A percentile compares a stretch with the other conserved stretches of the same genome.
Conservation (phyloP, 805 yeast genomes). For the Pichia pseudocactophila region DNA sequence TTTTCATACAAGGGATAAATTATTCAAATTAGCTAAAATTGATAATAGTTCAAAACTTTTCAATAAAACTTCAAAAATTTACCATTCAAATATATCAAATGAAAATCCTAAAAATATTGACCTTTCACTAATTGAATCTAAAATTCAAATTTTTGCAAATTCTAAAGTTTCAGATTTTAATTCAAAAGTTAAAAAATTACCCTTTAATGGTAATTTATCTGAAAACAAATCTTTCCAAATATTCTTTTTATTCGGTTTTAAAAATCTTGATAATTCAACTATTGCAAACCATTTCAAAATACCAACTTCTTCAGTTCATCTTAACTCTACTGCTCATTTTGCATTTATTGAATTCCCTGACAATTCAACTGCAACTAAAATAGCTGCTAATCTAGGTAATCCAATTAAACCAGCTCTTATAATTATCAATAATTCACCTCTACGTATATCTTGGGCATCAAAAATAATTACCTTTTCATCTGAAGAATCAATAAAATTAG, state of each 20-base stretch:
- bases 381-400: constrained; percentile 20
- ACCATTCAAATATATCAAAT: constrained; percentile 46
- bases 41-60: constrained; percentile 40
- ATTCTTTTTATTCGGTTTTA: constrained; percentile 70
- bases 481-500: constrained; percentile 39
- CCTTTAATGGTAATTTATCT: constrained; percentile 56
- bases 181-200: constrained; percentile 41
- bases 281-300: constrained; percentile 24
- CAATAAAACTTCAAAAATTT: constrained; percentile 39
- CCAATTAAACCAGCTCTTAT: constrained; percentile 12
- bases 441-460: constrained; percentile 48
- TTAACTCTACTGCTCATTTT: constrained; percentile 51
- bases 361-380: constrained; percentile 43
- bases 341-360: constrained; percentile 53
- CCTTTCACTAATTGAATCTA: no score
- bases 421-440: constrained; percentile 32
- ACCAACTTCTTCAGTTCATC: constrained; percentile 27
- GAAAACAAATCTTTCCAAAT: constrained; percentile 38
- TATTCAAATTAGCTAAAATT: constrained; percentile 60
- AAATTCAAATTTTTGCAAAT: no score
- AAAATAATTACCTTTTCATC: constrained; percentile 30
- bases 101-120: no score
- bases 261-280: constrained; percentile 7
- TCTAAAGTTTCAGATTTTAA: no score
- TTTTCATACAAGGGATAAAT: constrained; percentile 66